Base-by-base conservation (phyloP, 2,329 filamentous ascomycete genomes). In the Diaporthe capsici region DNA sequence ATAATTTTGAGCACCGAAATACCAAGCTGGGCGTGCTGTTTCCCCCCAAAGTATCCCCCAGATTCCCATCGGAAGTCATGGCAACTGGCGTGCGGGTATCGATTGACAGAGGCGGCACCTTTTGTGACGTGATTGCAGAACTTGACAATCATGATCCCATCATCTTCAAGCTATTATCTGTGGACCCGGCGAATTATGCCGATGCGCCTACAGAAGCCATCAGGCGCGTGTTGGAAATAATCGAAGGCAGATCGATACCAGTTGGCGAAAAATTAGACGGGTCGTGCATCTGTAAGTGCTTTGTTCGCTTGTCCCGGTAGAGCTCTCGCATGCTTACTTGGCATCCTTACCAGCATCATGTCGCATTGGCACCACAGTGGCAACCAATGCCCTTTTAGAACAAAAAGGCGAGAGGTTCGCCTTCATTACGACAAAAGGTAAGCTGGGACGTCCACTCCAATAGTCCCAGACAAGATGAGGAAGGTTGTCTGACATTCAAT, bases 171-270 rank as follows among this genome's bases (percentile, higher is more conserved):
- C 86, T 94, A 0, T 87, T 94, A 37, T 93, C 92, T 0, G 91
- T 92, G 78, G 92, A 93, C 79, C 92, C 92, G 0, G 84, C 86
- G 37, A 93, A 94, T 81, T 94, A 94, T 82, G 85, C 90, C 67
- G 92, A 94, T 84, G 92, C 92, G 2, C 92, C 92, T 0, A 85
- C 93, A 20, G 92, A 94, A 85, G 92, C 92, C 55, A 94, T 94
- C 76, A 84, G 74, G 91, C 92, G 83, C 88, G 87, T 20, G n/a
- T 68, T 81, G 44, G 77, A 79, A 57, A 28, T 70, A 17, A 75
- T 75, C 13, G 72, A 0, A 83, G 89, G 89, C 73, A 85, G 86
- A 71, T 39, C 76, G 22, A 71, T 72, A n/a, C 74, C 71, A 17
- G 39, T 74, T 34, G 76, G 76, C 49, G 63, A 74, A 28, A 47